Evolutionary conservation across 495 filamentous ascomycete genomes (phyloP).

Genomic region (Glutinoglossum americanum): DNA sequence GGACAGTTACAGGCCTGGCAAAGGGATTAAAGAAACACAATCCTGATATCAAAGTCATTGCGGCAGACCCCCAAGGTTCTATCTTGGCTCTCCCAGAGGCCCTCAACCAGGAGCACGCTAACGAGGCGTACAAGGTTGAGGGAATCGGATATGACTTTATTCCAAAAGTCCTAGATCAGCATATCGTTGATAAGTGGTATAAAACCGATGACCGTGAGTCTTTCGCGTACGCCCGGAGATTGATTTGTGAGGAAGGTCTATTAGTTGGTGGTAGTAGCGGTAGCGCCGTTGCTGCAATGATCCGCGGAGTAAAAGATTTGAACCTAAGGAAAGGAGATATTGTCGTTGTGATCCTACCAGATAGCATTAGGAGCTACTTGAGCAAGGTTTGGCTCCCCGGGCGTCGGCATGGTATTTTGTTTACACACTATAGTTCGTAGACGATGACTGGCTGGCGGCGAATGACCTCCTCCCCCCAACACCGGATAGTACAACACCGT

Average conservation of each 20-base stretch:
- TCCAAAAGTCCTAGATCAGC: constrained; percentile 71
- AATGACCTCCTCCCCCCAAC: constrained; percentile 61
- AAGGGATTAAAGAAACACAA: constrained; percentile 77
- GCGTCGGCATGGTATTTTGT: neutral
- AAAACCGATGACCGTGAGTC: constrained; percentile 90
- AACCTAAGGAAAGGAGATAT: constrained; percentile 53
- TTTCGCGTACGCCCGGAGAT: constrained; percentile 65
- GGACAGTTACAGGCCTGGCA: constrained; percentile 81
- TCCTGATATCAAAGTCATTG: constrained; percentile 58
- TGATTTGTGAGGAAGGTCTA: constrained; percentile 89
- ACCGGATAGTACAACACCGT: constrained; percentile 26
- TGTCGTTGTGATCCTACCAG: constrained; percentile 77
- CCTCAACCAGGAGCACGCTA: constrained; percentile 56
- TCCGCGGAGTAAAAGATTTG: constrained; percentile 56
- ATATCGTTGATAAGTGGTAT: constrained; percentile 81
- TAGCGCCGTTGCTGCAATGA: constrained; percentile 71
- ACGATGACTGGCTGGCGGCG: constrained; percentile 94
- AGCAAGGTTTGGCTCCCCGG: constrained; percentile 38
- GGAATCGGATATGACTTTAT: constrained; percentile 98
- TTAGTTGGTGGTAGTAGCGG: constrained; percentile 89
- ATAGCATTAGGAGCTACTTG: constrained; percentile 95
- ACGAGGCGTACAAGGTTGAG: constrained; percentile 90
- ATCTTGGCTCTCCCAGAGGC: constrained; percentile 60
- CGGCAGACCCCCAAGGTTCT: constrained; percentile 77
- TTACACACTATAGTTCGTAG: constrained; percentile 43